Conservation (phyloP, 2,329 filamentous ascomycete species). For the Pseudogymnoascus sp. region DNA sequence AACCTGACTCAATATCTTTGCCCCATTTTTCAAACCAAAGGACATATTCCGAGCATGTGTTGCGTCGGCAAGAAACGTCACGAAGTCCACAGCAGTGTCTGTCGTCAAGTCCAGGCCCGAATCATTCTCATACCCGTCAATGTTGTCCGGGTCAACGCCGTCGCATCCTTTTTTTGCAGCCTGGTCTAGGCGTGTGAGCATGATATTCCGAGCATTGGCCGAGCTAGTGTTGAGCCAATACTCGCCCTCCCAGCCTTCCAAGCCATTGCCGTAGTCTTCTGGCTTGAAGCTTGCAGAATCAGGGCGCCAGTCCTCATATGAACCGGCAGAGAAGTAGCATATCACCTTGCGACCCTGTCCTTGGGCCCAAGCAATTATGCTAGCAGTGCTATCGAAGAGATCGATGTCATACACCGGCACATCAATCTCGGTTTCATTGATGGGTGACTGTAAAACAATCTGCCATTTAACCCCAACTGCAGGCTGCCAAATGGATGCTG, state of each 20-base stretch:
- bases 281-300: conserved; percentile 47
- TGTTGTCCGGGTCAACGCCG: conserved; percentile 63
- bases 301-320: conserved; percentile 52
- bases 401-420: conserved; percentile 37
- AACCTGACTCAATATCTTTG: not conserved
- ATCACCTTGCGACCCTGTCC: conserved; percentile 49
- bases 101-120: conserved; percentile 53
- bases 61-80: conserved; percentile 50
- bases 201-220: conserved; percentile 52
- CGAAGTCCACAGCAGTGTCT: conserved; percentile 47
- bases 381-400: conserved; percentile 46
- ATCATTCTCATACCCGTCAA: conserved; percentile 58
- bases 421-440: conserved; percentile 20
- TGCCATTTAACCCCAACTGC: conserved; percentile 48
- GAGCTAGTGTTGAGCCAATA: conserved; percentile 55
- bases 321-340: conserved; percentile 67
- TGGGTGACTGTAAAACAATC: conserved; percentile 43
- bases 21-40: conserved; percentile 62
- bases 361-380: conserved; percentile 39
- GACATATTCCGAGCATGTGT: conserved; percentile 47
- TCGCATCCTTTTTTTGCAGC: conserved; percentile 56
- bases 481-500: conserved; percentile 41
- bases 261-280: conserved; percentile 46
- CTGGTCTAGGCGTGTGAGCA: conserved; percentile 49
- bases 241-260: conserved; percentile 60